Evolutionary conservation across 257 asterid species (phyloP).

Genomic region (Oldenlandia corymbosa): DNA sequence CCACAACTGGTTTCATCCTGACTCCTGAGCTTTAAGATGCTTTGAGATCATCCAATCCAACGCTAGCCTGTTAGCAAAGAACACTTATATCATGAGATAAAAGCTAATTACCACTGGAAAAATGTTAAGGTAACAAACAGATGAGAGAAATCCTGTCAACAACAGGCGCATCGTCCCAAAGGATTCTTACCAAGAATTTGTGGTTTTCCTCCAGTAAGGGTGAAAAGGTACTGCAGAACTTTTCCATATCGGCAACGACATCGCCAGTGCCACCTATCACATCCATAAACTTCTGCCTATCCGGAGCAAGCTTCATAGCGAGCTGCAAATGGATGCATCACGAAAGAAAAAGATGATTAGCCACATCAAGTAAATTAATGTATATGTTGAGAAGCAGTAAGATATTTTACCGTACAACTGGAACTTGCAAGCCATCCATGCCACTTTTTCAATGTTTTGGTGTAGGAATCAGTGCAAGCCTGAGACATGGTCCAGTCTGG

Average conservation of each 20-base stretch:
- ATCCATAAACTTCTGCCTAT: slow-evolving; percentile 84
- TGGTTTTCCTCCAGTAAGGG: slow-evolving; percentile 92
- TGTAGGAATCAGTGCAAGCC: slow-evolving; percentile 80
- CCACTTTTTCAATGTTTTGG: slow-evolving; percentile 76
- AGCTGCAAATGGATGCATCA: slow-evolving; percentile 39
- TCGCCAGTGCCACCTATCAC: slow-evolving; percentile 74
- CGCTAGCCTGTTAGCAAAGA: slow-evolving; percentile 62
- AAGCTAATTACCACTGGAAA: neutral
- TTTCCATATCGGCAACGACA: slow-evolving; percentile 56
- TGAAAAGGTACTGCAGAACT: slow-evolving; percentile 67
- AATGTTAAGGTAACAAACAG: neutral
- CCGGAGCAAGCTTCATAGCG: slow-evolving; percentile 99
- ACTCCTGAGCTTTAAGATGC: slow-evolving; percentile 52
- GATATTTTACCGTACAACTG: slow-evolving; percentile 60
- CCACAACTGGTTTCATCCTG: neutral
- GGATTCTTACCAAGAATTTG: slow-evolving; percentile 77
- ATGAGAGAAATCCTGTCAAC: neutral
- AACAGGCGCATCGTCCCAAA: neutral
- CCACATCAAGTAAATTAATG: slow-evolving; percentile 2
- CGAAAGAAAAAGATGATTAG: slow-evolving; percentile 11
- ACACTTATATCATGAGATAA: neutral
- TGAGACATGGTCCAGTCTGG: slow-evolving; percentile 91
- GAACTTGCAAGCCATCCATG: slow-evolving; percentile 99
- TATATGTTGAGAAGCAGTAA: neutral
- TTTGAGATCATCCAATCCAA: slow-evolving; percentile 86